Base-by-base conservation (phyloP, 257 asterid species). In the Lavandula angustifolia region DNA sequence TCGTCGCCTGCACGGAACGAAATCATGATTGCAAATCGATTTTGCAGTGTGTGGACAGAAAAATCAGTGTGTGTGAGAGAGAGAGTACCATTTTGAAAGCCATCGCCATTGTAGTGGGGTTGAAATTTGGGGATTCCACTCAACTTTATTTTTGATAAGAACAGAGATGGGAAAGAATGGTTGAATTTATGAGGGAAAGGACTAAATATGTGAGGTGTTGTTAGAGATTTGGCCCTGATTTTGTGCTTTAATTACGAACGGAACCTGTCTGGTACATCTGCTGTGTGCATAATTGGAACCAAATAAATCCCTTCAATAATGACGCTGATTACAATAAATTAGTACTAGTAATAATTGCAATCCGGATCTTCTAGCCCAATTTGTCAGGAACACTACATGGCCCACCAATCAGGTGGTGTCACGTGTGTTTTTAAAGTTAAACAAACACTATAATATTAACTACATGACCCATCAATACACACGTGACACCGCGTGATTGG, bases 31-130 rank as follows among this genome's bases (percentile, higher is more conserved):
- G 16, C 31, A 33, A 3, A 22, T 22, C 61, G 9, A 13, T 34
- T 9, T 5, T 10, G 13, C 34, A 4, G 1, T 37, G 22, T 4
- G 47, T 14, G 27, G 27, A 22, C 1, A 22, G 2, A 22, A 0
- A 22, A 22, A 22, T 22, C 27, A 22, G 57, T 16, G 40, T 17
- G 42, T n/a, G 62, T 7, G 63, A 31, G 35, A 17, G 42, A 27
- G 38, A 12, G 67, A 0, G 9, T 81, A 88, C 97, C 97, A 90
- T 90, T 82, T 90, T 87, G 91, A 87, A 87, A 81, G 97, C 97
- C 97, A 90, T 90, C 29, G 97, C 97, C 97, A 87, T 90, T 37
- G 32, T 54, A 56, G 54, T 73, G 68, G 71, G 50, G 72, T 40
- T 16, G n/a, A 67, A 44, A 29, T 34, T 37, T 12, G 22, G 52